A percentile compares a stretch with the other conserved stretches of the same genome.
Evolutionary conservation across 1,284 basidiomycete species (phyloP).

Genomic region (Microbotryum saponariae): DNA sequence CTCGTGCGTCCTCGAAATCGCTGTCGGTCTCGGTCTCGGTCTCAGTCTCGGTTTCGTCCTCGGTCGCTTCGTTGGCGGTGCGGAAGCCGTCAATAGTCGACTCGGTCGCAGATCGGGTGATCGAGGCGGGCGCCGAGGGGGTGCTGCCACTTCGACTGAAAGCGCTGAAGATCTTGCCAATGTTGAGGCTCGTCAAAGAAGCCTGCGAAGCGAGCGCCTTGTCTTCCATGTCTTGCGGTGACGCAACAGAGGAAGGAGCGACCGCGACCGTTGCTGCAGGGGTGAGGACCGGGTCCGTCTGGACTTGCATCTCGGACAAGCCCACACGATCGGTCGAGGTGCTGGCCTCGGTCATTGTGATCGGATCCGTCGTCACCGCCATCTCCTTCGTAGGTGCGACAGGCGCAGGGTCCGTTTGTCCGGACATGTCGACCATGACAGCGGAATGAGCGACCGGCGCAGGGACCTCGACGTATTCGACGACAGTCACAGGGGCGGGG

Average conservation of each 20-base stretch:
- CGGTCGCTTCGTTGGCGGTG: slow-evolving; percentile 14
- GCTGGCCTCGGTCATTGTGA: neutral
- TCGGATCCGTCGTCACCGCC: slow-evolving; percentile 1
- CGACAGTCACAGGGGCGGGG: slow-evolving; percentile 35
- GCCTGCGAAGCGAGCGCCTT: slow-evolving; percentile 21
- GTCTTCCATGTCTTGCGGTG: slow-evolving; percentile 20
- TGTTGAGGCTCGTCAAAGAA: slow-evolving; percentile 14
- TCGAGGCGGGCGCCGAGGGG: too few relatives aligned
- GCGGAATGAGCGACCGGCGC: slow-evolving; percentile 2
- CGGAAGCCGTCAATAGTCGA: neutral
- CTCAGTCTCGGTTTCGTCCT: slow-evolving; percentile 50
- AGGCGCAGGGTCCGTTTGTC: slow-evolving; percentile 7
- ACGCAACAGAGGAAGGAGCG: neutral
- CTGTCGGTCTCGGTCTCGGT: slow-evolving; percentile 59
- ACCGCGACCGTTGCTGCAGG: neutral
- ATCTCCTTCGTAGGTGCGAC: neutral
- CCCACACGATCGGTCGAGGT: neutral
- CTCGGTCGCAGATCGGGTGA: neutral
- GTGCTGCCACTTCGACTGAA: too few relatives aligned
- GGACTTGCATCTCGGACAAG: slow-evolving; percentile 2
- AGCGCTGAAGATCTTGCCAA: neutral
- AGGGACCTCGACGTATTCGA: slow-evolving; percentile 33
- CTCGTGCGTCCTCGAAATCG: slow-evolving; percentile 72
- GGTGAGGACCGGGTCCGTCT: slow-evolving; percentile 1
- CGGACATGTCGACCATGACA: slow-evolving; percentile 8